These are phyloP conservation scores for Fusarium verticillioides DNA, from an alignment of 2,329 filamentous ascomycete species.

Conservation along the genomic window DNA sequence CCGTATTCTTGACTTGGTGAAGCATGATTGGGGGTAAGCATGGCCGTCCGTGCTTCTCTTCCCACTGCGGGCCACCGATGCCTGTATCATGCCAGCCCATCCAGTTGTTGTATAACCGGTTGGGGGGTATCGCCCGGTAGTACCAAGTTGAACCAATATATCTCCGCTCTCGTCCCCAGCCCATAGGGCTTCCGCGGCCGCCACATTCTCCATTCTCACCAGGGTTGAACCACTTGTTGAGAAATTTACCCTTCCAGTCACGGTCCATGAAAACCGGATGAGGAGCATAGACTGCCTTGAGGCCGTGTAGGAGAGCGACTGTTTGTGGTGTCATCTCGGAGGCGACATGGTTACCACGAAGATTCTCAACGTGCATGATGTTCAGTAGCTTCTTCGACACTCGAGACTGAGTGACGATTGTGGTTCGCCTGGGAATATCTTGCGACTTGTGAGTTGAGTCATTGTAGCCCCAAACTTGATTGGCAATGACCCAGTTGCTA, in stretches of 20 bases:
- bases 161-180: slow-evolving; percentile 67
- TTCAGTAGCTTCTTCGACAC: slow-evolving; percentile 77
- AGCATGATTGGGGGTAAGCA: slow-evolving; percentile 70
- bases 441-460: slow-evolving; percentile 60
- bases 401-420: slow-evolving; percentile 82
- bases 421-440: slow-evolving; percentile 75
- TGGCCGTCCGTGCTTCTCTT: slow-evolving; percentile 64
- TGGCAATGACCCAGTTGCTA: slow-evolving; percentile 78
- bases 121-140: slow-evolving; percentile 66
- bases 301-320: slow-evolving; percentile 77
- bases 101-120: slow-evolving; percentile 71
- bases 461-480: slow-evolving; percentile 75
- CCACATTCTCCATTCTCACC: slow-evolving; percentile 66
- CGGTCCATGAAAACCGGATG: slow-evolving; percentile 85
- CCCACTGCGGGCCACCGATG: slow-evolving; percentile 67
- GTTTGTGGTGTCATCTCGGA: slow-evolving; percentile 84
- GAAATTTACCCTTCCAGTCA: slow-evolving; percentile 68
- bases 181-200: slow-evolving; percentile 66
- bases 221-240: slow-evolving; percentile 70
- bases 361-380: slow-evolving; percentile 81
- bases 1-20: slow-evolving; percentile 69
- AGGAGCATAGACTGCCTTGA: slow-evolving; percentile 82
- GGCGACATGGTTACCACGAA: slow-evolving; percentile 78
- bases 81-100: slow-evolving; percentile 68
- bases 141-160: slow-evolving; percentile 72